Conservation (phyloP, 805 yeast genomes). For the Candida suzukii region DNA sequence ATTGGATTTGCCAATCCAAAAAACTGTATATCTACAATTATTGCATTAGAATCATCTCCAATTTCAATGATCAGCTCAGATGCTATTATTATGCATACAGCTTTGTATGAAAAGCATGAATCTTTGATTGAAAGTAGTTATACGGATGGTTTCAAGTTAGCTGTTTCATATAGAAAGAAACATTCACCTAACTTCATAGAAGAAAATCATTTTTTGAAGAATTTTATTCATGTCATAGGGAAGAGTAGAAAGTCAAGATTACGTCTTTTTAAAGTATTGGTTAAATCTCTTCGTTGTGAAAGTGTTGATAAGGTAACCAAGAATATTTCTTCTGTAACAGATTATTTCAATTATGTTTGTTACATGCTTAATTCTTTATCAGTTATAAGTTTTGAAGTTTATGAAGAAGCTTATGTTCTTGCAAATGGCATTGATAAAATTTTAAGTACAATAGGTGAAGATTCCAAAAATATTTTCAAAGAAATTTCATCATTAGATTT, state of each 20-base stretch:
- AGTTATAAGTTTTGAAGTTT: conserved; percentile 28
- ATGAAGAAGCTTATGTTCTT: conserved; percentile 46
- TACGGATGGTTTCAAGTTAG: conserved; percentile 52
- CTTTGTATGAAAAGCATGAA: conserved; percentile 59
- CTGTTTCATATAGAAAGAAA: conserved; percentile 36
- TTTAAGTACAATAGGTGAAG: conserved; percentile 9
- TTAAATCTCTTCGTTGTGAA: conserved; percentile 25
- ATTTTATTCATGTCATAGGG: conserved; percentile 36
- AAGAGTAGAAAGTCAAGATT: conserved; percentile 31
- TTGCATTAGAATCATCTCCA: conserved; percentile 59
- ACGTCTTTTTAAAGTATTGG: conserved; percentile 30
- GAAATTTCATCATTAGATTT: too few species aligned
- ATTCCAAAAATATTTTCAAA: too few species aligned
- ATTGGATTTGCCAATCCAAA: conserved; percentile 76
- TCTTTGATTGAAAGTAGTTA: conserved; percentile 62
- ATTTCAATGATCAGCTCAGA: conserved; percentile 32
- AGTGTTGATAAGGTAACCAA: conserved; percentile 8
- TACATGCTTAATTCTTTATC: conserved; percentile 35
- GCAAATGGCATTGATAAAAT: conserved; percentile 37
- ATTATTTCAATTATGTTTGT: conserved; percentile 21
- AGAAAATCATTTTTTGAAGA: conserved; percentile 28
- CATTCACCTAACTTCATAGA: conserved; percentile 18
- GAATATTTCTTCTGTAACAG: conserved; percentile 1
- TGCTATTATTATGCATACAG: conserved; percentile 47
- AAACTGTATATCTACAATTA: conserved; percentile 56